Evolutionary conservation across 2,329 filamentous ascomycete species (phyloP).

Genomic region (Drechslerella stenobrocha): DNA sequence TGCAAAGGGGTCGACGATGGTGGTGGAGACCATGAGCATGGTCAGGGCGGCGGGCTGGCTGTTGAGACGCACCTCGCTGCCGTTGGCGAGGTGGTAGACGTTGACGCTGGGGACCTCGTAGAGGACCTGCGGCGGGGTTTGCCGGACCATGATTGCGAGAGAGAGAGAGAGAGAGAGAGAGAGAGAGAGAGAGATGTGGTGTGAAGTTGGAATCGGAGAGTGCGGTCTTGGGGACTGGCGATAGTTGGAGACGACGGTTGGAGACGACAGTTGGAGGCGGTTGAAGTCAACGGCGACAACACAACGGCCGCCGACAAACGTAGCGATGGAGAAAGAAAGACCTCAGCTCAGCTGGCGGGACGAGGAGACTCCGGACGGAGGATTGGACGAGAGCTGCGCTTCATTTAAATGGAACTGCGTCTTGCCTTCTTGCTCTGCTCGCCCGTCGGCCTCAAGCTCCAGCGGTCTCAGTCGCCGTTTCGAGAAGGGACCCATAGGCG

Average conservation of each 20-base stretch:
- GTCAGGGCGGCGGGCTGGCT: constrained; percentile 83
- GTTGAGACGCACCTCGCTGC: constrained; percentile 79
- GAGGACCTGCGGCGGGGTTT: constrained; percentile 60
- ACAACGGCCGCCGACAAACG: too few species aligned
- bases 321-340: too few species aligned
- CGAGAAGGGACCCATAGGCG: constrained; percentile 10
- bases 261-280: not conserved
- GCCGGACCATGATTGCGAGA: constrained; percentile 32
- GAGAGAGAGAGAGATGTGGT: not conserved
- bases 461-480: constrained; percentile 6
- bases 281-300: not conserved
- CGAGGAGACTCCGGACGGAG: not conserved
- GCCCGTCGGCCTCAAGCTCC: constrained; percentile 1
- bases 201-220: too few species aligned
- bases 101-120: constrained; percentile 80
- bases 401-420: constrained; percentile 1
- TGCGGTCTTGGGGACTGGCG: too few species aligned
- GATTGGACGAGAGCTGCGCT: not conserved
- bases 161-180: not conserved
- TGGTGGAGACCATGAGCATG: constrained; percentile 91
- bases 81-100: constrained; percentile 88
- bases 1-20: constrained; percentile 63
- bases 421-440: constrained; percentile 2
- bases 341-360: too few species aligned
- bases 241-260: not conserved